These are phyloP conservation scores for Yamadazyma diospyri DNA, from an alignment of 1,139 yeast genomes.

Conservation along the genomic window DNA sequence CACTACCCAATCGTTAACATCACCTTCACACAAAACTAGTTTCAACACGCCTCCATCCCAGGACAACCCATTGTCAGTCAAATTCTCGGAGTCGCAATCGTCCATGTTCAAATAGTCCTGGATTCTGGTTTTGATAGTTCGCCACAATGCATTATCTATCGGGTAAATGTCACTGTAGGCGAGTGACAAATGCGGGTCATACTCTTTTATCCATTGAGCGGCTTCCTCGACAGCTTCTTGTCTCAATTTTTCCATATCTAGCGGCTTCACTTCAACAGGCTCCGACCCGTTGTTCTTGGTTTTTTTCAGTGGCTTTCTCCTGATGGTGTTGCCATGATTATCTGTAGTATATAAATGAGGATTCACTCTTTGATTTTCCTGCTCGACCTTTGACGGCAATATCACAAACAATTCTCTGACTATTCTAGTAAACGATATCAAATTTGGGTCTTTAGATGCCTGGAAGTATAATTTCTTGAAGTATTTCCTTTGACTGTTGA, in stretches of 20 bases:
- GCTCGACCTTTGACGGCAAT: conserved; percentile 35
- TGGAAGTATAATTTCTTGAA: conserved; percentile 65
- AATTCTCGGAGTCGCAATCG: conserved; percentile 38
- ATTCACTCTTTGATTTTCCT: conserved; percentile 32
- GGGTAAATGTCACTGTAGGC: conserved; percentile 68
- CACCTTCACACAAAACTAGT: conserved; percentile 73
- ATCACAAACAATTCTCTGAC: conserved; percentile 67
- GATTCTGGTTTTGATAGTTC: conserved; percentile 66
- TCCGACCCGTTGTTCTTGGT: conserved; percentile 10
- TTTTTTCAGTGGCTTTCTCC: conserved; percentile 25
- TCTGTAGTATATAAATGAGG: conserved; percentile 42
- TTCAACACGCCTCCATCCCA: conserved; percentile 72
- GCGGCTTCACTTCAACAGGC: conserved; percentile 14
- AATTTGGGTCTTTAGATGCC: conserved; percentile 51
- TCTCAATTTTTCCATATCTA: conserved; percentile 27
- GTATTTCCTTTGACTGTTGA: conserved; percentile 41
- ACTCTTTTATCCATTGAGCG: conserved; percentile 59
- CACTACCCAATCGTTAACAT: conserved; percentile 66
- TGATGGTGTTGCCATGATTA: conserved; percentile 28
- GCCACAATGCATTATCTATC: conserved; percentile 64
- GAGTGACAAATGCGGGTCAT: conserved; percentile 71
- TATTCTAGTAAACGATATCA: conserved; percentile 63
- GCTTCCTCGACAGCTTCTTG: conserved; percentile 35
- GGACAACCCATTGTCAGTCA: conserved; percentile 35
- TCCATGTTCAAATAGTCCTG: conserved; percentile 62